Evolutionary conservation across 805 yeast genomes (phyloP).

Genomic region (Pichia scutulata): DNA sequence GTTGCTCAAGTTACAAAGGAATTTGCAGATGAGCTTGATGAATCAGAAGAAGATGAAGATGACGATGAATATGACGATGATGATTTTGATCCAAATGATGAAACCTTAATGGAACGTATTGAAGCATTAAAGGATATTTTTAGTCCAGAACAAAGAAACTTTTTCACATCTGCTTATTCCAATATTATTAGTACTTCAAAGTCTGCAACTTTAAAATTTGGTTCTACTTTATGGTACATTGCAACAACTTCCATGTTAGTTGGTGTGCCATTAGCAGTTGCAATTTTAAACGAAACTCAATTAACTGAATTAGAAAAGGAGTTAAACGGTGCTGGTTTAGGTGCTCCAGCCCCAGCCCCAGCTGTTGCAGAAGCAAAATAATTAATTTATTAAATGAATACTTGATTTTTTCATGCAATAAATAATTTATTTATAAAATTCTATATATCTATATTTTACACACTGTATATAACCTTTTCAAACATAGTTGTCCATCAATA

Average conservation of each 20-base stretch:
- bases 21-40: conserved; percentile 24
- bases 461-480: background rate
- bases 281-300: conserved; percentile 89
- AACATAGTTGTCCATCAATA: background rate
- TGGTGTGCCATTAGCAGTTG: conserved; percentile 88
- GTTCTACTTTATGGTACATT: conserved; percentile 75
- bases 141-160: conserved; percentile 76
- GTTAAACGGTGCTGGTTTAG: conserved; percentile 31
- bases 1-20: conserved; percentile 29
- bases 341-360: conserved; percentile 10
- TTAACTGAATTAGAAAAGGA: conserved; percentile 91
- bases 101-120: conserved; percentile 79
- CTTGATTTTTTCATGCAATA: background rate
- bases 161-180: conserved; percentile 24
- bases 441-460: background rate
- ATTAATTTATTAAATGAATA: conserved; percentile 2
- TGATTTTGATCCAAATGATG: conserved; percentile 68
- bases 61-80: conserved; percentile 57
- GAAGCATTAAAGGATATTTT: conserved; percentile 87
- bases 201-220: conserved; percentile 50
- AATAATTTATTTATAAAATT: background rate
- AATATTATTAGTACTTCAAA: conserved; percentile 35
- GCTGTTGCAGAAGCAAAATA: conserved; percentile 9
- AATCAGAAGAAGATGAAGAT: conserved; percentile 31
- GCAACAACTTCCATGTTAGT: conserved; percentile 77